Base-by-base conservation (phyloP, 73 alveolate genomes). In the Paramecium sonneborni region DNA sequence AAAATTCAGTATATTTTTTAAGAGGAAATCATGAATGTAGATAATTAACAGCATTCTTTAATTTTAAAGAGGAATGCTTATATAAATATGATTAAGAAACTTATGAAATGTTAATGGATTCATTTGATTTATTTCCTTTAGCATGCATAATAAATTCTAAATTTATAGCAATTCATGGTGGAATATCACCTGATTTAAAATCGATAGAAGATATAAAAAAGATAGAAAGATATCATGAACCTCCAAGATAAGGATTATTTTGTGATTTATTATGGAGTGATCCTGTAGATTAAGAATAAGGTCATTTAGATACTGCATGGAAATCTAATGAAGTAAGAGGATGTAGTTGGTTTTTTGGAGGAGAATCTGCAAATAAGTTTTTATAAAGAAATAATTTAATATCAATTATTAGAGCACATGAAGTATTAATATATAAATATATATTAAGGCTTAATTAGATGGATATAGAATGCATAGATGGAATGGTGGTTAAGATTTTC, bases 401-500 rank as follows among this genome's bases (percentile, higher is more conserved):
- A 41, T 95, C 98, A 20, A 95, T 97, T 5, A 93, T 97, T n/a
- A 82, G 99, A 70, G 99, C 99, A 1, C 99, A 97, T 86, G 99
- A 97, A 92, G 86, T 37, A 72, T 12, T 20, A 26, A 67, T 30
- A 30, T 21, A 24, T 67, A 26, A 67, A 43, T 43, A 26, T 67
- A 30, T 21, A 6, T 14, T 6, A 26, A 67, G 84, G 98, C 99
- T 6, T 93, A 97, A 92, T 86, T 97, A 20, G 99, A 97, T 90
- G 99, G 99, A 30, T 97, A 96, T 92, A 96, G 95, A 93, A 97
- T 97, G 99, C 97, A 97, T 92, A 95, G 95, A 93, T 97, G 99
- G 99, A 96, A 97, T 94, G 98, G 97, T 46, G 90, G 93, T 69
- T 74, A 93, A 26, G 98, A 95, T 32, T 97, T 97, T 89, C 99